These are phyloP conservation scores for Suhomyces canberraensis DNA, from an alignment of 805 yeast species.

Conservation along the genomic window DNA sequence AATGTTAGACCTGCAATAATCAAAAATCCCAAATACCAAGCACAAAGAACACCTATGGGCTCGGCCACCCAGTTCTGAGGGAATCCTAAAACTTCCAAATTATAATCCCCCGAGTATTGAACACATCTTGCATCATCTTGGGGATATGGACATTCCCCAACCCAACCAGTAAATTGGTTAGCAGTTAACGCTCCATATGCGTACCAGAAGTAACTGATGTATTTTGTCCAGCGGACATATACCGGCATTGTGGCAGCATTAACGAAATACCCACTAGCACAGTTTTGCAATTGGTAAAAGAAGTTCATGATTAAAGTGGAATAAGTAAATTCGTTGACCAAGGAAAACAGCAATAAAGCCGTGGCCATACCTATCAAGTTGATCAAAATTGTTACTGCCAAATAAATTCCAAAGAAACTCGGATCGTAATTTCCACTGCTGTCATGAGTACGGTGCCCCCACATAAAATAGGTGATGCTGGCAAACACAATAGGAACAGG, in stretches of 20 bases:
- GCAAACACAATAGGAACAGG: conserved; percentile 59
- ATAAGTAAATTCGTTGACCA: conserved; percentile 17
- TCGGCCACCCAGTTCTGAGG: conserved; percentile 60
- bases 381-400: conserved; percentile 16
- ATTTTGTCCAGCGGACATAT: conserved; percentile 27
- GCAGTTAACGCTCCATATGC: conserved; percentile 24
- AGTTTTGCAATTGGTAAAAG: conserved; percentile 25
- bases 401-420: conserved; percentile 19
- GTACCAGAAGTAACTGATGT: conserved; percentile 26
- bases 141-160: conserved; percentile 34
- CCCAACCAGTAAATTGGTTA: conserved; percentile 24
- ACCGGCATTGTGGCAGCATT: conserved; percentile 27
- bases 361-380: conserved; percentile 19
- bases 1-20: conserved; percentile 48
- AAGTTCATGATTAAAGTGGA: conserved; percentile 17
- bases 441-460: conserved; percentile 51
- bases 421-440: conserved; percentile 13
- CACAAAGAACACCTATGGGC: conserved; percentile 59
- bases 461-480: conserved; percentile 69
- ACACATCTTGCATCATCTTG: conserved; percentile 20
- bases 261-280: conserved; percentile 27
- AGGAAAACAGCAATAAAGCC: conserved; percentile 20
- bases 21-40: conserved; percentile 59
- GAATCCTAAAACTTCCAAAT: conserved; percentile 58
- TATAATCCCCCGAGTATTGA: conserved; percentile 53